Conservation (phyloP, 768 basidiomycete species). For the Symmetrospora coprosmae region DNA sequence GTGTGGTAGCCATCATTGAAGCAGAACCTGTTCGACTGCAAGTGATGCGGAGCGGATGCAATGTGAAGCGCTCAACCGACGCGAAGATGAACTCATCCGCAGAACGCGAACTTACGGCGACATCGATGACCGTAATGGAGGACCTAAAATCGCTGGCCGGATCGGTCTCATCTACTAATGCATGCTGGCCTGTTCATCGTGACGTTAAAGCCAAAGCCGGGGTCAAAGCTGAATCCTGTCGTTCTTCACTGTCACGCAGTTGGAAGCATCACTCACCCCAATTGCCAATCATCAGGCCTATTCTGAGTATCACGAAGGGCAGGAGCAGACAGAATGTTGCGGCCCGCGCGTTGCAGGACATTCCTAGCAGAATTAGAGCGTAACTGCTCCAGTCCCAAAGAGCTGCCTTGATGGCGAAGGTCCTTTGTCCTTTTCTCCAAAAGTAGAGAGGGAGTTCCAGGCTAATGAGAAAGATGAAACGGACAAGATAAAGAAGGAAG, state of each 20-base stretch:
- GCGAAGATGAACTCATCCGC: not conserved
- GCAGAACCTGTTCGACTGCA: conserved; percentile 5
- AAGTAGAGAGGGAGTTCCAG: conserved; percentile 10
- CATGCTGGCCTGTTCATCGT: not conserved
- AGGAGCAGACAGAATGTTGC: not conserved
- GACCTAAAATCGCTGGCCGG: conserved; percentile 8
- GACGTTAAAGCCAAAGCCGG: too few species aligned
- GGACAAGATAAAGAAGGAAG: not conserved
- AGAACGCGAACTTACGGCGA: conserved; percentile 5
- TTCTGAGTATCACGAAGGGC: not conserved
- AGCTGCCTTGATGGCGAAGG: not conserved
- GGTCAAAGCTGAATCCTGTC: too few species aligned
- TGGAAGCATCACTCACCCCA: conserved; percentile 18
- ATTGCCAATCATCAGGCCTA: conserved; percentile 10
- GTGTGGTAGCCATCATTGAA: conserved; percentile 22
- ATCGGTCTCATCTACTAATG: conserved; percentile 4
- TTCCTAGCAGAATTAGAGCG: not conserved
- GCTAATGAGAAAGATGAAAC: not conserved
- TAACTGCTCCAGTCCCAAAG: not conserved
- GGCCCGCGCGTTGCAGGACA: not conserved
- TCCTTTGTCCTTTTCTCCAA: not conserved
- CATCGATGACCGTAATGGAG: conserved; percentile 8
- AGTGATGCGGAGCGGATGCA: not conserved
- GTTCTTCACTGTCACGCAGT: too few species aligned
- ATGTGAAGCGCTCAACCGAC: not conserved